A percentile compares a stretch with the other conserved stretches of the same genome.
Conservation (phyloP, 257 asterid species). For the Przewalskia tangutica region DNA sequence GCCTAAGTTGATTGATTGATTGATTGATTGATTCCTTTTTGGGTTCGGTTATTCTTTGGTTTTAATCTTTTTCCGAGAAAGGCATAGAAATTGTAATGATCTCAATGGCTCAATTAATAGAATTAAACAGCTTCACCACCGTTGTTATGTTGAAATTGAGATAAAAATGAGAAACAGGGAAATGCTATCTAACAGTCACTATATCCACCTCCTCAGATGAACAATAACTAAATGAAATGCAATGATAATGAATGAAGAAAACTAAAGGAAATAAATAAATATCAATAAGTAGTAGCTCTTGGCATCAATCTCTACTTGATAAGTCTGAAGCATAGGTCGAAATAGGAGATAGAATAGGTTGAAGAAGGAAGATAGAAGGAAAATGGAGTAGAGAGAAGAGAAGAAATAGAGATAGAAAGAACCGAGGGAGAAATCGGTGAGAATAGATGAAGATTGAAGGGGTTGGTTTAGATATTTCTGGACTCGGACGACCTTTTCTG, state of each 20-base stretch:
- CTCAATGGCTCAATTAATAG: not conserved
- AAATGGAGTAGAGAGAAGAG: not conserved
- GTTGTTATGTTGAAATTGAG: not conserved
- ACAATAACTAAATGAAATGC: not conserved
- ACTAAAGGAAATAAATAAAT: not conserved
- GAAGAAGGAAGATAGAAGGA: not conserved
- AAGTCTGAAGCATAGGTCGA: not conserved
- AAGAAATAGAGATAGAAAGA: not conserved
- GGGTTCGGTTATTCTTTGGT: not conserved
- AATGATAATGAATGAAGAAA: not conserved
- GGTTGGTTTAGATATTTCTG: not conserved
- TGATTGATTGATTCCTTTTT: not conserved
- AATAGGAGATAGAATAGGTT: not conserved
- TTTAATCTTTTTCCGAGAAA: not conserved
- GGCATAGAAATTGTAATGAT: not conserved
- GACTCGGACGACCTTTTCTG: not conserved
- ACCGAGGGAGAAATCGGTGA: not conserved
- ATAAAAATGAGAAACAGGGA: not conserved
- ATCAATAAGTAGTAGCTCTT: not conserved
- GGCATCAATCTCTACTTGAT: not conserved
- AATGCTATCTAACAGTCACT: not conserved
- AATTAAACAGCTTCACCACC: not conserved
- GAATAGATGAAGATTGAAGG: not conserved
- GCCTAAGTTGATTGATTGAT: not conserved
- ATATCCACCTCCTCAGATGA: not conserved